These are phyloP conservation scores for Epichloe hybrida DNA, from an alignment of 2,329 filamentous ascomycete genomes.

Conservation along the genomic window DNA sequence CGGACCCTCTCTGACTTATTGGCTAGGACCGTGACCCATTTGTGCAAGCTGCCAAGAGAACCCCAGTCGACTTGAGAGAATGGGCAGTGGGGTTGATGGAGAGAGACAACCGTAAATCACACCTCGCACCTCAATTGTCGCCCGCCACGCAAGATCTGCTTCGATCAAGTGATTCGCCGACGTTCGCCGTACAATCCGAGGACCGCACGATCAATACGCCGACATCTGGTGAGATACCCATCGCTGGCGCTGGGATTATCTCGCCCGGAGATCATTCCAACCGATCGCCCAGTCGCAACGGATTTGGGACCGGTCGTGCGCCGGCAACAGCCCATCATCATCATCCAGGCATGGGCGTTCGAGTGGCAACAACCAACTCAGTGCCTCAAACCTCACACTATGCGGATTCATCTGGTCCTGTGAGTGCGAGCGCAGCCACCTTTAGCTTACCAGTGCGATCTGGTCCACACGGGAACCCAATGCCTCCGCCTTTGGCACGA, in stretches of 20 bases:
- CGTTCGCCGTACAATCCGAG: constrained; percentile 25
- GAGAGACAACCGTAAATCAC: constrained; percentile 87
- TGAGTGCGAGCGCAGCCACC: constrained; percentile 33
- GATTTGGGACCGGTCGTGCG: constrained; percentile 31
- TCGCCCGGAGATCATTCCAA: constrained; percentile 39
- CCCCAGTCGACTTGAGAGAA: constrained; percentile 81
- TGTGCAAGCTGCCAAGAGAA: constrained; percentile 90
- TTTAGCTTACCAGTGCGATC: constrained; percentile 53
- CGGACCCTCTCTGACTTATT: constrained; percentile 4
- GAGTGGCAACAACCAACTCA: constrained; percentile 38
- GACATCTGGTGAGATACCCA: constrained; percentile 59
- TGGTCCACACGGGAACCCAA: constrained; percentile 42
- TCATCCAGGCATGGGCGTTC: constrained; percentile 40
- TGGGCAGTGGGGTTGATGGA: constrained; percentile 95
- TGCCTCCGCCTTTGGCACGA: constrained; percentile 46
- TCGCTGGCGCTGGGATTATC: constrained; percentile 41
- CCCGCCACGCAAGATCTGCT: constrained; percentile 67
- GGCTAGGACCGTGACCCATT: constrained; percentile 79
- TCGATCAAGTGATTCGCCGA: constrained; percentile 48
- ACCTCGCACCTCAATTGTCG: constrained; percentile 68
- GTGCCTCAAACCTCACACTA: constrained; percentile 33
- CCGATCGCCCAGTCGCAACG: constrained; percentile 39
- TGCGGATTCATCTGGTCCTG: constrained; percentile 23
- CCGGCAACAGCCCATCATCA: constrained; percentile 34
- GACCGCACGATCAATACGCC: constrained; percentile 43